phyloP scores from a whole-genome alignment of 2,329 filamentous ascomycete species.

The Xylariomycetidae sp. region DNA sequence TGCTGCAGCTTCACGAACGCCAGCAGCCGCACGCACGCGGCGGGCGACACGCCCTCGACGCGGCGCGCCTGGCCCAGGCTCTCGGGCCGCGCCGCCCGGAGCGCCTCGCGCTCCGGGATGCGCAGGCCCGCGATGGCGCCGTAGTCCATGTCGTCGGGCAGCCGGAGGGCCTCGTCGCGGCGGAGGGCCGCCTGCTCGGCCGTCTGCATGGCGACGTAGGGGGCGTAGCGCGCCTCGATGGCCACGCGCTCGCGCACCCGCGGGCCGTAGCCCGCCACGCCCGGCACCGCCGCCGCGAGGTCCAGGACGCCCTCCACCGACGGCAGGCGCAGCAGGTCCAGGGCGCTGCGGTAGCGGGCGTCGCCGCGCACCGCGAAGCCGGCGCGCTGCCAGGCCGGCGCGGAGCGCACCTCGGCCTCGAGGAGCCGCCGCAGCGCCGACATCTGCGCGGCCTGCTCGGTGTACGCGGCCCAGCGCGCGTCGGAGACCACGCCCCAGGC shows the following conservation, averaged over 20 bases:
- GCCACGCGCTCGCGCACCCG: conserved; percentile 61
- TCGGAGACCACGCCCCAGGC: conserved; percentile 74
- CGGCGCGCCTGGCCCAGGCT: conserved; percentile 82
- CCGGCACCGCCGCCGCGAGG: conserved; percentile 53
- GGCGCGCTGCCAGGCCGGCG: conserved; percentile 59
- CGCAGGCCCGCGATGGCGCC: conserved; percentile 66
- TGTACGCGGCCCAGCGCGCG: conserved; percentile 66
- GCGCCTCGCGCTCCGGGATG: conserved; percentile 66
- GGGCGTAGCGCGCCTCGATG: conserved; percentile 81
- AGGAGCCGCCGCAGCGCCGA: conserved; percentile 59
- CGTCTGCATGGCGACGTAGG: conserved; percentile 72
- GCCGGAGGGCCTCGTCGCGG: conserved; percentile 66
- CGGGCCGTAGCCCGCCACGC: conserved; percentile 40
- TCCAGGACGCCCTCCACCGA: conserved; percentile 52
- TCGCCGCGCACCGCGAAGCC: conserved; percentile 67
- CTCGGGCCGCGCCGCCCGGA: conserved; percentile 69
- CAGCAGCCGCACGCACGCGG: conserved; percentile 55
- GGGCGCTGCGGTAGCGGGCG: conserved; percentile 60
- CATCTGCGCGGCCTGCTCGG: conserved; percentile 60
- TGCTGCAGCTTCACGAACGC: conserved; percentile 48
- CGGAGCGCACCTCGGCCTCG: conserved; percentile 48
- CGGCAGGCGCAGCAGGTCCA: conserved; percentile 70
- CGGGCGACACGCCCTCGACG: conserved; percentile 71
- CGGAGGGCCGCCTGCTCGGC: conserved; percentile 60
- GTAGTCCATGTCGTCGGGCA: conserved; percentile 76